Percentiles rank a stretch among this genome's conserved stretches.
These are phyloP conservation scores for Oropetium thomaeum DNA, from an alignment of 176 grass and related monocot genomes.

Conservation along the genomic window DNA sequence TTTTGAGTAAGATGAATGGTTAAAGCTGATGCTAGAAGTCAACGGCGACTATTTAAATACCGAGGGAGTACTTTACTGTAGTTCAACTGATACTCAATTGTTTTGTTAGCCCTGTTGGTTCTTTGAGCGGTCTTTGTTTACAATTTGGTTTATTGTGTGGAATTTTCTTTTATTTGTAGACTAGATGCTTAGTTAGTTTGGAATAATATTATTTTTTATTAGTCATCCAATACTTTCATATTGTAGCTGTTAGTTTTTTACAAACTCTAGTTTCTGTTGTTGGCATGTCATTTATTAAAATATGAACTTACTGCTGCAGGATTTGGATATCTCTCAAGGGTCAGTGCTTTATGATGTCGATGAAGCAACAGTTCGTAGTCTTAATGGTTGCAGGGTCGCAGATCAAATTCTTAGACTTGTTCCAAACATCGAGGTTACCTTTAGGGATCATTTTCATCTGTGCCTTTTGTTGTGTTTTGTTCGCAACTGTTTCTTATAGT, in stretches of 20 bases:
- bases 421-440: constrained; percentile 77
- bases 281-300: neutral
- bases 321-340: constrained; percentile 86
- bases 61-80: too few relatives aligned
- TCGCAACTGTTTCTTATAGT: constrained; percentile 2
- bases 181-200: neutral
- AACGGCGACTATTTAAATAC: too few relatives aligned
- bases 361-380: constrained; percentile 91
- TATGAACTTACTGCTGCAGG: constrained; percentile 49
- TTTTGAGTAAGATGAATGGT: too few relatives aligned
- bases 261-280: constrained; percentile 1
- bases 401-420: constrained; percentile 96
- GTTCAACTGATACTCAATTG: neutral
- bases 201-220: neutral
- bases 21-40: too few relatives aligned
- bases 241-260: neutral
- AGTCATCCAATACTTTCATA: neutral
- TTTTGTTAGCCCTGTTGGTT: neutral
- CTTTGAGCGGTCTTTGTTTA: neutral
- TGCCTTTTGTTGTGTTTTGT: neutral
- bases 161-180: neutral
- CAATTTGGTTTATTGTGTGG: neutral
- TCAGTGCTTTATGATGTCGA: constrained; percentile 84
- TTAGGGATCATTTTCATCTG: constrained; percentile 3
- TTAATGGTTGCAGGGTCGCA: constrained; percentile 94